Conservation (phyloP, 2,329 filamentous ascomycete species). For the Colletotrichum cuscutae region DNA sequence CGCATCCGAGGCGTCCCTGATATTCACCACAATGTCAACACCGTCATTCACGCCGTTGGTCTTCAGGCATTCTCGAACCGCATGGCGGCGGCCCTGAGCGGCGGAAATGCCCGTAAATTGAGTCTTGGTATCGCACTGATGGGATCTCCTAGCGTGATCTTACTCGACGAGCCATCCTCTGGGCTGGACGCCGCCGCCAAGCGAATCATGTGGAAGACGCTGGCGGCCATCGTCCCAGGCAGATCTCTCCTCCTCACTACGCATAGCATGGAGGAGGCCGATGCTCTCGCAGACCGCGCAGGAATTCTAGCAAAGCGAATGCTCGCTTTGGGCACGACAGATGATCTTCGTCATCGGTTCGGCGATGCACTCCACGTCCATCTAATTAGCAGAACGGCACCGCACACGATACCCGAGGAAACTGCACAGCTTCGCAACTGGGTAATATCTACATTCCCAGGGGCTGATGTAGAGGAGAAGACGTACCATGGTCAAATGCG, state of each 20-base stretch:
- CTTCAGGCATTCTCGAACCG: constrained; percentile 75
- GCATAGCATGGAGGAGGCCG: constrained; percentile 95
- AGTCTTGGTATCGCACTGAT: constrained; percentile 90
- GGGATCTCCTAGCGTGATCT: constrained; percentile 87
- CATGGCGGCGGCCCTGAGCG: constrained; percentile 83
- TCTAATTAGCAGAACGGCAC: constrained; percentile 79
- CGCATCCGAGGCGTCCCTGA: constrained; percentile 81
- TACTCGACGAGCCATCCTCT: constrained; percentile 89
- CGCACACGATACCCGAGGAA: constrained; percentile 75
- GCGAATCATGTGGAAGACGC: constrained; percentile 90
- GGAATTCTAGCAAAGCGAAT: constrained; percentile 89
- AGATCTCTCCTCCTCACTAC: constrained; percentile 90
- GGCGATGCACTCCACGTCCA: constrained; percentile 86
- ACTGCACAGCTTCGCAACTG: constrained; percentile 75
- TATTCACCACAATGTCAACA: constrained; percentile 79
- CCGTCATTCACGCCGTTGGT: constrained; percentile 84
- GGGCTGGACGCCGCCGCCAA: constrained; percentile 93
- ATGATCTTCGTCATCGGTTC: constrained; percentile 77
- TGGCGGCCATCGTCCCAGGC: constrained; percentile 77
- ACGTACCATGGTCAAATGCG: constrained; percentile 87
- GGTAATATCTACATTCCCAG: constrained; percentile 70
- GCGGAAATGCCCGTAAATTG: constrained; percentile 94
- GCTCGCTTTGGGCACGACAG: constrained; percentile 83
- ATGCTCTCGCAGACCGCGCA: constrained; percentile 83
- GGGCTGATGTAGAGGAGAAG: constrained; percentile 76